Evolutionary conservation across 2,329 filamentous ascomycete species (phyloP).

Genomic region (Arthrinium puccinioides): DNA sequence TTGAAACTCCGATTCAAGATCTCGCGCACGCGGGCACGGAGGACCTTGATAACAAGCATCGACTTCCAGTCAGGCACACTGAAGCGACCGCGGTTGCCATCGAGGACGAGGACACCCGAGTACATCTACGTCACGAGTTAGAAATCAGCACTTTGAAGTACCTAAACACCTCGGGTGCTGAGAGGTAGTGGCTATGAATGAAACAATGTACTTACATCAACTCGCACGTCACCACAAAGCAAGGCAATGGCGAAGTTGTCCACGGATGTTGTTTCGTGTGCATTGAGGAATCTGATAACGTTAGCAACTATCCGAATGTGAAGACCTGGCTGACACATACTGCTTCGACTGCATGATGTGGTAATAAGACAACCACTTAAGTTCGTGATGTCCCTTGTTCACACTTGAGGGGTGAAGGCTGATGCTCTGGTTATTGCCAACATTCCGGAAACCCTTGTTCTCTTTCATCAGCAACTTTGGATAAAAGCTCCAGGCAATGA

Average conservation of each 20-base stretch:
- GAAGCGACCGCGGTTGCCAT: slow-evolving; percentile 81
- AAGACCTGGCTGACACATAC: slow-evolving; percentile 34
- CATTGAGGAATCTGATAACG: slow-evolving; percentile 63
- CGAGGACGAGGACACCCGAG: slow-evolving; percentile 77
- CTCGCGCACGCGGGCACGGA: slow-evolving; percentile 68
- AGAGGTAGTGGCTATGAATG: background rate
- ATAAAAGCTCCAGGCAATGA: slow-evolving; percentile 93
- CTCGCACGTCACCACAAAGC: slow-evolving; percentile 81
- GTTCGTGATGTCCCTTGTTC: slow-evolving; percentile 62
- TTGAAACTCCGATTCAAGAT: slow-evolving; percentile 67
- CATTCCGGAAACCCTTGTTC: slow-evolving; percentile 77
- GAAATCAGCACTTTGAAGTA: too few species aligned
- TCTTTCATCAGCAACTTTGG: slow-evolving; percentile 84
- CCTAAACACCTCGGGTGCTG: background rate
- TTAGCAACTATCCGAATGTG: slow-evolving; percentile 14
- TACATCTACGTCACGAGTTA: slow-evolving; percentile 54
- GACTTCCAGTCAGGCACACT: slow-evolving; percentile 82
- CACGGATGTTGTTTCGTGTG: slow-evolving; percentile 77
- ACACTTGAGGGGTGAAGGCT: slow-evolving; percentile 83
- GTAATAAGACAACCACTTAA: slow-evolving; percentile 89
- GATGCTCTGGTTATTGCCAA: slow-evolving; percentile 87
- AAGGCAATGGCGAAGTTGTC: slow-evolving; percentile 79
- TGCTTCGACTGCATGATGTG: slow-evolving; percentile 92
- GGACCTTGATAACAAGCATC: slow-evolving; percentile 78
- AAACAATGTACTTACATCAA: slow-evolving; percentile 57